phyloP scores from a whole-genome alignment of 257 asterid genomes.

The Salvia hispanica region DNA sequence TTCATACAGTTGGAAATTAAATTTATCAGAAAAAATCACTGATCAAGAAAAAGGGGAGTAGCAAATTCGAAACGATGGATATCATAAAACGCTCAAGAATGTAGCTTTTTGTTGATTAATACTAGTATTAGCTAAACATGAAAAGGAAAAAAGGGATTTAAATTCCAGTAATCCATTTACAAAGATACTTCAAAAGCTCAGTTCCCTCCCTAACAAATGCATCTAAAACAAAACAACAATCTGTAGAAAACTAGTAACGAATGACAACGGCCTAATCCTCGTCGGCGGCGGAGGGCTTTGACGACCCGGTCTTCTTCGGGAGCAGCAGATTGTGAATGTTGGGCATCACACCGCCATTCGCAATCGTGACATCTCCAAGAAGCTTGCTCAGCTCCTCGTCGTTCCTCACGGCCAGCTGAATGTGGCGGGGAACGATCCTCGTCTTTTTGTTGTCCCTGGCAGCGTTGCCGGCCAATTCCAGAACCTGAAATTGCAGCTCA shows the following conservation, averaged over 20 bases:
- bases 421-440: slow-evolving; percentile 75
- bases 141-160: not conserved
- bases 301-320: slow-evolving; percentile 71
- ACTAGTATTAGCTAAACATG: not conserved
- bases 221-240: not conserved
- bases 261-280: slow-evolving; percentile 47
- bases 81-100: not conserved
- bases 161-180: slow-evolving; percentile 13
- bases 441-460: slow-evolving; percentile 85
- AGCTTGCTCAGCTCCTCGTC: slow-evolving; percentile 80
- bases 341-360: slow-evolving; percentile 83
- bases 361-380: slow-evolving; percentile 79
- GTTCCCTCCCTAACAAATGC: slow-evolving; percentile 11
- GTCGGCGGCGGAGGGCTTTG: slow-evolving; percentile 53
- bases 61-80: not conserved
- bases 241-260: not conserved
- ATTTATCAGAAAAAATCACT: not conserved
- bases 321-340: slow-evolving; percentile 76
- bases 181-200: slow-evolving; percentile 12
- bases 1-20: too few relatives aligned
- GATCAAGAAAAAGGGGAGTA: too few relatives aligned
- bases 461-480: slow-evolving; percentile 81
- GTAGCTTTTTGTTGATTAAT: not conserved
- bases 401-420: slow-evolving; percentile 72
- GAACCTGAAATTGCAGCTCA: slow-evolving; percentile 42